Base-by-base conservation (phyloP, 352 stramenopile genomes). In the Phytophthora pini region DNA sequence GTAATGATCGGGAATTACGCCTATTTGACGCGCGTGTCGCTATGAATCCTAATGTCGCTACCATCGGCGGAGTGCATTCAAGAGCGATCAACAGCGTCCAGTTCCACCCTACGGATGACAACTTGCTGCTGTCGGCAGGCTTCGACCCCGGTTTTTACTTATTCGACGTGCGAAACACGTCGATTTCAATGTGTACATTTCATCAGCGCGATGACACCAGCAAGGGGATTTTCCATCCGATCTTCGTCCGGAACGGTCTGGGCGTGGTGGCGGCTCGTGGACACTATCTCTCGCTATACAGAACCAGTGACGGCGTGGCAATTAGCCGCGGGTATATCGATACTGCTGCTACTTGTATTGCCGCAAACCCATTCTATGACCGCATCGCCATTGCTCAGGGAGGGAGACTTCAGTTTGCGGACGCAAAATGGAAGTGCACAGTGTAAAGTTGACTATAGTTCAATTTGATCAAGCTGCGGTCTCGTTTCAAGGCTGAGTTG, bases 61-160 rank as follows among this genome's bases (percentile, higher is more conserved):
- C 4, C 10, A 56, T 72, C 50, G 3, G 38, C 13, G 34, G 32
- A n/a, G 47, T 64, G 1, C 77, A 89, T 56, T 38, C 49, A 2
- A 62, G 77, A 9, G 80, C 67, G 26, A 84, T 89, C 39, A 89
- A 87, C 55, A 87, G 80, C 48, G 76, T 89, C 13, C 69, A 75
- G 40, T 89, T 79, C 44, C 75, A 89, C 57, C 77, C 80, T 4
- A 71, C 55, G 3, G 40, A 87, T 22, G 70, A 68, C n/a, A 68
- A 87, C 45, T 60, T 77, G 32, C 24, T 89, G 5, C 15, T 87
- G 9, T 79, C 72, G 13, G 75, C 80, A 49, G 73, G 77, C 10
- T 85, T 85, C 52, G 77, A 87, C 17, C 55, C 72, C 7, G 53
- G 77, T 15, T 74, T 89, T 45, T 78, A 80, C 48, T 50, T 89